phyloP scores from a whole-genome alignment of 345 rosid species.

The Excoecaria agallocha region DNA sequence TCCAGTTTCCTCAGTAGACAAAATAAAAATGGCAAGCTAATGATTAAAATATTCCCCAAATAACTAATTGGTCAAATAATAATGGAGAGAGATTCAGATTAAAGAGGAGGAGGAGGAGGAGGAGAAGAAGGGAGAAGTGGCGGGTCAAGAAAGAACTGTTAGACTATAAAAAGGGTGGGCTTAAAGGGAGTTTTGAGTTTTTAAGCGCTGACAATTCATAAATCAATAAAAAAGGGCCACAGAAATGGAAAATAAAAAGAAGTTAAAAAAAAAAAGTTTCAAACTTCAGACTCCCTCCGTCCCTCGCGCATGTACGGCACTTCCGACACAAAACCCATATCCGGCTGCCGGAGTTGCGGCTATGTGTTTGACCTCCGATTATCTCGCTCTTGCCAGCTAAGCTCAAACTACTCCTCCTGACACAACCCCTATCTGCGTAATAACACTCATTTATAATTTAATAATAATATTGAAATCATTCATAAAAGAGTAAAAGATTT shows the following conservation, averaged over 20 bases:
- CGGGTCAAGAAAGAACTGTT: conserved; percentile 5
- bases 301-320: neutral
- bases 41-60: neutral
- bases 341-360: neutral
- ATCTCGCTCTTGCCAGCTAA: conserved; percentile 24
- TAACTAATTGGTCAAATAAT: neutral
- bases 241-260: neutral
- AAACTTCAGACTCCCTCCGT: neutral
- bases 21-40: neutral
- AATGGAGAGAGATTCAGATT: neutral
- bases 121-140: conserved; percentile 4
- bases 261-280: neutral
- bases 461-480: too few species aligned
- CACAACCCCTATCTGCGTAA: neutral
- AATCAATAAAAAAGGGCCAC: neutral
- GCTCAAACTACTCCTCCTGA: conserved; percentile 6
- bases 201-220: conserved; percentile 25
- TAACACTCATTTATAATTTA: too few species aligned
- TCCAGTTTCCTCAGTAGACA: conserved; percentile 10
- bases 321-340: neutral
- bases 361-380: conserved; percentile 16
- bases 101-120: neutral
- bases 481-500: too few species aligned
- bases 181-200: conserved; percentile 6
- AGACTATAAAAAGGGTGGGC: conserved; percentile 10